Base-by-base conservation (phyloP, 1,284 basidiomycete genomes). In the Rhodotorula sp. region DNA sequence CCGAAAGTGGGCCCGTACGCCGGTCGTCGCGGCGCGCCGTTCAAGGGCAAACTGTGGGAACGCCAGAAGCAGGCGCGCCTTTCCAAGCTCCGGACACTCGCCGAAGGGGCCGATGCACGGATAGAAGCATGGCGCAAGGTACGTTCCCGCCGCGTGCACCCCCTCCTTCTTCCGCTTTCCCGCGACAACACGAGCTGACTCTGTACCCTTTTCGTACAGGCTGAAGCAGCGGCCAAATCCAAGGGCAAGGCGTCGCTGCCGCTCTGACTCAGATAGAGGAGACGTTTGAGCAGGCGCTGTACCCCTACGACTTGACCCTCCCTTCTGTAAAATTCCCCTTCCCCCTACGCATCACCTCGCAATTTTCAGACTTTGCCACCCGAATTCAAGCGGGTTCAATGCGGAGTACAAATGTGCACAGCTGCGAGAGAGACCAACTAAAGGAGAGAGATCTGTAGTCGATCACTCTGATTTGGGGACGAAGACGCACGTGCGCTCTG, bases 1-100 rank as follows among this genome's bases (percentile, higher is more conserved):
- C 64, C 67, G 37, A 74, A 74, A 64, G 46, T 45, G 51, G 74
- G 74, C 4, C 74, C 74, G 58, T 75, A 75, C 61, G 58, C 63
- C 2, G 74, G 74, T 1, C 45, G 74, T 49, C 72, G 72, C 56
- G 74, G 72, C 24, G 66, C 70, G 6, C 65, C 74, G 59, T 75
- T 75, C 72, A 75, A 74, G 68, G 74, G 74, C 61, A 74, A 74
- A 57, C 62, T 69, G 20, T 75, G 72, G 72, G 74, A 75, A 57
- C 60, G 74, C 24, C 72, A 71, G 59, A 62, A 67, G 59, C 66
- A 64, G 29, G 57, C 67, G 53, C 60, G 72, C 29, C 17, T 60
- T 24, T 54, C 29, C 15, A 60, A 71, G 46, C 66, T 74, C 45
- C 64, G 64, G 18, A 49, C 42, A 42, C 44, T 68, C 33, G 55